These are phyloP conservation scores for Angophora floribunda DNA, from an alignment of 345 rosid genomes.

Conservation along the genomic window DNA sequence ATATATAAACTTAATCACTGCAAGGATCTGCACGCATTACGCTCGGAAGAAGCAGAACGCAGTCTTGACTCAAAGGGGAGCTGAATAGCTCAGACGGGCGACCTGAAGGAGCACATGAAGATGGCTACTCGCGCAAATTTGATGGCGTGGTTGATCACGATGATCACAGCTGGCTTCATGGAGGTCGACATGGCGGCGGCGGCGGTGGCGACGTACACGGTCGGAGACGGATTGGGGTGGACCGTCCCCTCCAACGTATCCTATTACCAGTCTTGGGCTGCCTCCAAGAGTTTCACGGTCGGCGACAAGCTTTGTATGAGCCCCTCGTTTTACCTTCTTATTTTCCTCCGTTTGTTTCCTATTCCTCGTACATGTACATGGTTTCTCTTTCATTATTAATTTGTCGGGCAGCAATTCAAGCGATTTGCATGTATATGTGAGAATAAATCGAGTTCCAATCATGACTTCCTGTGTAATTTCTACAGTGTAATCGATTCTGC, in stretches of 20 bases:
- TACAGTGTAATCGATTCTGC: neutral
- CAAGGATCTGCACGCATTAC: neutral
- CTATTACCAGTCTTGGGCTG: neutral
- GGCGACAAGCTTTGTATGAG: neutral
- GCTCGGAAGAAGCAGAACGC: neutral
- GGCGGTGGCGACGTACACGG: neutral
- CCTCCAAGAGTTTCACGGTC: neutral
- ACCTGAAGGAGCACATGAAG: neutral
- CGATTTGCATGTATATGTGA: neutral
- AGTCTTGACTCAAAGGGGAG: neutral
- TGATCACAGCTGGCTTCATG: neutral
- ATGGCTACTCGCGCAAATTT: neutral
- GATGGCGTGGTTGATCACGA: neutral
- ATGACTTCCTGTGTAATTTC: neutral
- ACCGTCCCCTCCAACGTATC: conserved; percentile 1
- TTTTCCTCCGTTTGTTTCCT: neutral
- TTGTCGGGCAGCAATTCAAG: neutral
- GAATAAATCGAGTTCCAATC: neutral
- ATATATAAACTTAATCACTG: neutral
- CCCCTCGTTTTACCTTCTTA: neutral
- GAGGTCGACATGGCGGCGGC: neutral
- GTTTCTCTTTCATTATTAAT: neutral
- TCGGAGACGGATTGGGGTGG: conserved; percentile 7
- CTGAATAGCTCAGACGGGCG: neutral
- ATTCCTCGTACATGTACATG: no score